Conservation (phyloP, 257 asterid species). For the Salvia hispanica region DNA sequence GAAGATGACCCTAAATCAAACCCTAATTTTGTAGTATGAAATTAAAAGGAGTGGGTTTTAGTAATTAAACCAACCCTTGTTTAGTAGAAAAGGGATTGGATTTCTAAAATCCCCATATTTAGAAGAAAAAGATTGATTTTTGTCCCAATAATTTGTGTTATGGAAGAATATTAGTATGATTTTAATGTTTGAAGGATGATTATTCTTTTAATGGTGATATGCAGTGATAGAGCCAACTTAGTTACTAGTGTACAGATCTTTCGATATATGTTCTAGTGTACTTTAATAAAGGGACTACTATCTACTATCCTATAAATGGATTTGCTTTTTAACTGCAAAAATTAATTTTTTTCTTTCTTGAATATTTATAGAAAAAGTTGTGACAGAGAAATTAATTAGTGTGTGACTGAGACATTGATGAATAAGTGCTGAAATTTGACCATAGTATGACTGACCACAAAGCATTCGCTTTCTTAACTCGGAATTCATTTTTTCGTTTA, state of each 20-base stretch:
- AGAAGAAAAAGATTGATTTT: no score
- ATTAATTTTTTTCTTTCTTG: background rate
- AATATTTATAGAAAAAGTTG: slow-evolving; percentile 17
- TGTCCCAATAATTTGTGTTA: background rate
- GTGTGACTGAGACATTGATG: slow-evolving; percentile 38
- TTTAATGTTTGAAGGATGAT: slow-evolving; percentile 7
- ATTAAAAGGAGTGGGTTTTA: no score
- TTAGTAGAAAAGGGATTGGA: no score
- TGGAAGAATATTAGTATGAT: background rate
- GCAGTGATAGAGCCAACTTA: background rate
- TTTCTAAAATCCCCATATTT: no score
- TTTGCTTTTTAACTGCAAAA: background rate
- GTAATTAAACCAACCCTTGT: no score
- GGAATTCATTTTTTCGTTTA: no score
- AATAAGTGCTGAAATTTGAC: background rate
- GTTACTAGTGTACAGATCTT: slow-evolving; percentile 7
- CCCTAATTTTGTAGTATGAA: no score
- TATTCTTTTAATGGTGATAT: slow-evolving; percentile 34
- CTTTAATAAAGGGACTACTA: slow-evolving; percentile 28
- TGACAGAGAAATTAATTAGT: slow-evolving; percentile 30
- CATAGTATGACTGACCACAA: background rate
- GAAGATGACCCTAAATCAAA: no score
- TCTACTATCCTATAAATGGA: slow-evolving; percentile 9
- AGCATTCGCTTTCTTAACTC: background rate
- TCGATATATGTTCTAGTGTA: slow-evolving; percentile 31